Base-by-base conservation (phyloP, 139 green algal genomes). In the Mesotaenium endlicherianum region DNA sequence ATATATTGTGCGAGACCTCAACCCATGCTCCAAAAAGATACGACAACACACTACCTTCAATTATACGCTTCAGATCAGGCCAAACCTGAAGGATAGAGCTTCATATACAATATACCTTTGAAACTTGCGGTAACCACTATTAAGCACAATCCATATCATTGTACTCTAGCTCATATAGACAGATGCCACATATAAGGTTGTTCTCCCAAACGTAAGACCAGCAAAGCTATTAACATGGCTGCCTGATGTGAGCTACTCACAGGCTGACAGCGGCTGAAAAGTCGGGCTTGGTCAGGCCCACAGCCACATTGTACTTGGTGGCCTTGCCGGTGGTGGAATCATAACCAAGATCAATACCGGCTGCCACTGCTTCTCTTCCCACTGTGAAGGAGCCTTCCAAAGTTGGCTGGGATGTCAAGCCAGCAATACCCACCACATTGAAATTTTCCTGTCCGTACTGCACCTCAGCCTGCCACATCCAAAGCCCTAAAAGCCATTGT, bases 271-370 rank as follows among this genome's bases (percentile, higher is more conserved):
- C 77, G 17, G 43, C 77, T 34, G 81, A 83, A 47, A 89, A 87
- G 53, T 87, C 81, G 4, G 53, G 4, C 39, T 89, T 69, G 34
- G 82, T 83, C 36, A 72, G 72, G 5, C 26, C 64, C 49, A 89
- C 59, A 5, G 31, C 83, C 20, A 85, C 30, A 41, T 90, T 88
- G 82, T 88, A 88, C 50, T 89, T 88, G 42, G 83, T 88, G 14
- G 72, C 34, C 1, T 8, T 87, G 50, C 70, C 38, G 20, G 41
- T 89, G 2, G 53, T 36, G 26, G 83, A 90, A 64, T 89, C 82
- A 84, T 88, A 88, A 40, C 42, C 67, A 39, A 43, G 11, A 42
- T 88, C 83, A 58, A 14, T 83, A 71, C 83, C 83, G 17, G 89
- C 60, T 5, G 42, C 49, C 41, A 86, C 45, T 6, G 68, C 82